A percentile compares a stretch with the other conserved stretches of the same genome.
phyloP scores from a whole-genome alignment of 2,329 filamentous ascomycete genomes.

The Sporothrix phasma region DNA sequence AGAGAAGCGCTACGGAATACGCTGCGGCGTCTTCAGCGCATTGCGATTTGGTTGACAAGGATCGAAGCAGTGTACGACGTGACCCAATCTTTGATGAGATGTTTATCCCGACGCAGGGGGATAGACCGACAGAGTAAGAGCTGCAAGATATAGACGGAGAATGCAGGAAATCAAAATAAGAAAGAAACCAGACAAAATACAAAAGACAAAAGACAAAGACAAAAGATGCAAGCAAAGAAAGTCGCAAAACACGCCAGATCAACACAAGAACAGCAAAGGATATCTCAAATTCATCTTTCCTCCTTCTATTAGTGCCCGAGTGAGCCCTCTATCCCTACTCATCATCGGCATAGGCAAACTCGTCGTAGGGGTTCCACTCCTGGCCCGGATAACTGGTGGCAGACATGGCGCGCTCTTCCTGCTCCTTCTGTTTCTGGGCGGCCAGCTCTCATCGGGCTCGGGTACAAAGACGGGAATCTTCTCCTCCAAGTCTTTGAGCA shows the following conservation, averaged over 20 bases:
- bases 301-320: not conserved
- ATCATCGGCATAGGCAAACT: constrained; percentile 25
- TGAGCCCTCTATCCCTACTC: not conserved
- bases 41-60: too few species aligned
- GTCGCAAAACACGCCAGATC: not conserved
- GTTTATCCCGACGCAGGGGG: not conserved
- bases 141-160: not conserved
- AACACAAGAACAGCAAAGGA: not conserved
- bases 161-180: not conserved
- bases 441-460: constrained; percentile 21
- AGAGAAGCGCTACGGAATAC: not conserved
- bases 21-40: not conserved
- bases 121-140: not conserved
- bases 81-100: too few species aligned
- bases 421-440: constrained; percentile 28
- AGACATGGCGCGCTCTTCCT: constrained; percentile 48
- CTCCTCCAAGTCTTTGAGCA: constrained; percentile 40
- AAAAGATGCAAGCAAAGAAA: not conserved
- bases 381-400: constrained; percentile 61
- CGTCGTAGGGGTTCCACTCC: constrained; percentile 54
- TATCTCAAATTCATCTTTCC: not conserved
- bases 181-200: not conserved
- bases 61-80: too few species aligned
- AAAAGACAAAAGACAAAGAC: not conserved
- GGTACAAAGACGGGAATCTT: constrained; percentile 38